Percentiles rank a stretch among this genome's conserved stretches.
These are phyloP conservation scores for Candida xiaguanensis DNA, from an alignment of 805 yeast species.

Conservation along the genomic window DNA sequence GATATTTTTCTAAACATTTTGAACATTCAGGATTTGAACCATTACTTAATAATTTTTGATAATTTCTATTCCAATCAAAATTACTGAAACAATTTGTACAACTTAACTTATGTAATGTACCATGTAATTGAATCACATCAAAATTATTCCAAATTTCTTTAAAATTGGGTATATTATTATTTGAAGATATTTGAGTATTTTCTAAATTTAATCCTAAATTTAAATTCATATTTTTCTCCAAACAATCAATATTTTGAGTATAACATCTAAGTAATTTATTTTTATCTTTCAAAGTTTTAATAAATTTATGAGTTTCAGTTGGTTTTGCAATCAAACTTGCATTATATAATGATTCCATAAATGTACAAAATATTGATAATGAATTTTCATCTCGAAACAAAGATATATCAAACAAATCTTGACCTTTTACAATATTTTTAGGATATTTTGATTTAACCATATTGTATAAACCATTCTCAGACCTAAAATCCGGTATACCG, in stretches of 20 bases:
- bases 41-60: conserved; percentile 42
- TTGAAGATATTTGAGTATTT: conserved; percentile 9
- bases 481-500: conserved; percentile 94
- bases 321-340: conserved; percentile 67
- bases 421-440: conserved; percentile 67
- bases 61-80: conserved; percentile 59
- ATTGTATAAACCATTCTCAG: conserved; percentile 78
- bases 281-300: conserved; percentile 54
- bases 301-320: conserved; percentile 79
- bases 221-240: conserved; percentile 67
- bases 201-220: conserved; percentile 48
- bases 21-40: conserved; percentile 81
- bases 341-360: conserved; percentile 77
- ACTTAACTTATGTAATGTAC: conserved; percentile 70
- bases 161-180: conserved; percentile 16
- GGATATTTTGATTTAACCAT: conserved; percentile 64
- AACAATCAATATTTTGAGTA: conserved; percentile 92
- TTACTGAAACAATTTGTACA: conserved; percentile 68
- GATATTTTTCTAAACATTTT: conserved; percentile 54
- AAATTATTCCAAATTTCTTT: conserved; percentile 53
- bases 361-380: conserved; percentile 73
- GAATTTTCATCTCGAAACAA: conserved; percentile 68
- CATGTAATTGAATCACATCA: conserved; percentile 88
- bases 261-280: conserved; percentile 78
- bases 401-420: conserved; percentile 86